A percentile compares a stretch with the other conserved stretches of the same genome.
These are phyloP conservation scores for Populus hybrid DNA, from an alignment of 441 rosid genomes.

Conservation along the genomic window DNA sequence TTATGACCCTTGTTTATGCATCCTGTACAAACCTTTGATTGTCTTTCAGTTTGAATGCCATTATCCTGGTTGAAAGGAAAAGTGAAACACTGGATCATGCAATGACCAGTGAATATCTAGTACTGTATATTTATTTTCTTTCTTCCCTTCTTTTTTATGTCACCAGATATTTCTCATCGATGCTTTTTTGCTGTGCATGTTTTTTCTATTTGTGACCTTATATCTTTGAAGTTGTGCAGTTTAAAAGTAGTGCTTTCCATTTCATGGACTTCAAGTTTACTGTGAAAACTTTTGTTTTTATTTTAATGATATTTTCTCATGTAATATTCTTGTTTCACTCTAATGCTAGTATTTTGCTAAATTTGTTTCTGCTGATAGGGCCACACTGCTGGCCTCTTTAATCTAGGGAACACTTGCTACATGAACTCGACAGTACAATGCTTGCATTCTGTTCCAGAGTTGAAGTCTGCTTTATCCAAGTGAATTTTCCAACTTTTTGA, in stretches of 20 bases:
- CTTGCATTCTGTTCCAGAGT: constrained; percentile 88
- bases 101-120: background rate
- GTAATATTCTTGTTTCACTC: background rate
- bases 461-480: constrained; percentile 73
- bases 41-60: background rate
- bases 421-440: constrained; percentile 95
- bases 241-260: background rate
- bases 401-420: constrained; percentile 92
- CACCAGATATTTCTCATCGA: background rate
- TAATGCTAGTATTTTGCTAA: background rate
- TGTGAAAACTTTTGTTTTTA: background rate
- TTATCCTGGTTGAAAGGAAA: background rate
- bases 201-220: background rate
- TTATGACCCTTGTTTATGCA: background rate
- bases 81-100: background rate
- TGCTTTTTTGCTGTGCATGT: background rate
- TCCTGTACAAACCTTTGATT: background rate
- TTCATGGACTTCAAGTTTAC: background rate
- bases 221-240: background rate
- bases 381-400: constrained; percentile 78
- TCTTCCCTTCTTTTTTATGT: background rate
- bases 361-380: constrained; percentile 48
- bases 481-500: constrained; percentile 25
- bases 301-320: background rate
- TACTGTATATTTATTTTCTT: too few species aligned